Conservation (phyloP, 2,329 filamentous ascomycete genomes). For the Tolypocladium tundrense region DNA sequence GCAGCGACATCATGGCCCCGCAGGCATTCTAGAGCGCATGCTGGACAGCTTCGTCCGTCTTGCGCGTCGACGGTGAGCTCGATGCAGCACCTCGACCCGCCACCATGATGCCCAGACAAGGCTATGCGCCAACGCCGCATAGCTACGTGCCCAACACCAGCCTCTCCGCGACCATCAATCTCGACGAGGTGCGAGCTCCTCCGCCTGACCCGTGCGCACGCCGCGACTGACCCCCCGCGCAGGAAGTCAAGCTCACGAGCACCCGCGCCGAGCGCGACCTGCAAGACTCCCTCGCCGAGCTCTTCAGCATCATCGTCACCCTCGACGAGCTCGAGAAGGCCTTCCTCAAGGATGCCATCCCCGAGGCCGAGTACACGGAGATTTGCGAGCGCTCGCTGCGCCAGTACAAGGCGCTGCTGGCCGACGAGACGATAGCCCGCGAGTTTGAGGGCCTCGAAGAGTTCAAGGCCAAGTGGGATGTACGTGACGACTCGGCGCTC, state of each 20-base stretch:
- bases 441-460: slow-evolving; percentile 82
- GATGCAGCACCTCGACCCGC: slow-evolving; percentile 16
- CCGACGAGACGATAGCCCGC: slow-evolving; percentile 80
- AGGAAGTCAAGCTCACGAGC: slow-evolving; percentile 89
- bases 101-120: slow-evolving; percentile 49
- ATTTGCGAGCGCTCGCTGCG: slow-evolving; percentile 89
- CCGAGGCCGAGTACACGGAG: slow-evolving; percentile 88
- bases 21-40: too few relatives aligned
- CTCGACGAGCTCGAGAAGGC: slow-evolving; percentile 93
- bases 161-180: slow-evolving; percentile 80
- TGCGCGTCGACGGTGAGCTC: slow-evolving; percentile 4
- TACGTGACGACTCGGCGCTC: slow-evolving; percentile 33
- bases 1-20: slow-evolving; percentile 2
- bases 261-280: slow-evolving; percentile 84
- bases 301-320: slow-evolving; percentile 95
- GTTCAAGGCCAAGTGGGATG: slow-evolving; percentile 88
- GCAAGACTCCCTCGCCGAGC: slow-evolving; percentile 90
- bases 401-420: slow-evolving; percentile 91
- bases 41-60: slow-evolving; percentile 1
- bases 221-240: slow-evolving; percentile 8
- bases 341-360: slow-evolving; percentile 89
- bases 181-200: slow-evolving; percentile 68
- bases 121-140: slow-evolving; percentile 82
- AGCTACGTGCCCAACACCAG: slow-evolving; percentile 82
- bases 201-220: neutral